Evolutionary conservation across 768 basidiomycete genomes (phyloP).

Genomic region (Rhizopogon vesiculosus): DNA sequence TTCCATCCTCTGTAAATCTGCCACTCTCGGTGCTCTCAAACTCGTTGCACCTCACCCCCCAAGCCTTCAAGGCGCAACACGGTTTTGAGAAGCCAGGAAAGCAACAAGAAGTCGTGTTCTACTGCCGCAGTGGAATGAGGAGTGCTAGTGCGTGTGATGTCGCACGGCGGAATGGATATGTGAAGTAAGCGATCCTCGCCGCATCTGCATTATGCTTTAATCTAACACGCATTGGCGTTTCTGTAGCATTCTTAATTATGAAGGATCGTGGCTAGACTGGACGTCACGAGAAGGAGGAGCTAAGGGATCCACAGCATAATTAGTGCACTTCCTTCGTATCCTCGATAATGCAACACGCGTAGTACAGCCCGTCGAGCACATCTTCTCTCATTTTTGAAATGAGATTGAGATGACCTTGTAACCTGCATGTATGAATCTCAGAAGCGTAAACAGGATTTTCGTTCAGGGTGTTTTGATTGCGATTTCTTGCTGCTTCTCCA

Average conservation of each 20-base stretch:
- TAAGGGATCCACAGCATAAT: conserved; percentile 16
- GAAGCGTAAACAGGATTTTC: not conserved
- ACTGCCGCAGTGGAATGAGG: conserved; percentile 86
- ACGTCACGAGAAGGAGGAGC: conserved; percentile 46
- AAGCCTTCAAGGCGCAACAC: conserved; percentile 55
- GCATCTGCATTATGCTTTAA: not conserved
- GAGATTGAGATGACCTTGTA: not conserved
- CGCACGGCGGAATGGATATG: conserved; percentile 76
- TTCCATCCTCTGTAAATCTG: conserved; percentile 88
- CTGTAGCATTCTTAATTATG: conserved; percentile 64
- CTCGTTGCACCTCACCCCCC: conserved; percentile 53
- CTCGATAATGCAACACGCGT: not conserved
- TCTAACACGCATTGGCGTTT: not conserved
- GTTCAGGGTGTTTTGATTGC: not conserved
- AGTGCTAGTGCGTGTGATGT: conserved; percentile 79
- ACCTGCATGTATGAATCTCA: not conserved
- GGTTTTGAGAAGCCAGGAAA: conserved; percentile 72
- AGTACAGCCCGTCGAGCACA: not conserved
- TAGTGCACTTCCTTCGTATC: not conserved
- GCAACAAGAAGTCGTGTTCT: conserved; percentile 78
- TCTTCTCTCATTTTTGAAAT: not conserved
- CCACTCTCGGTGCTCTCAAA: conserved; percentile 75
- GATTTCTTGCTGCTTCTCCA: not conserved
- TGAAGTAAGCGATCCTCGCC: conserved; percentile 48
- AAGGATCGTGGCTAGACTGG: conserved; percentile 91